Conservation (phyloP, 805 yeast species). For the Saccharomycopsis capsularis region DNA sequence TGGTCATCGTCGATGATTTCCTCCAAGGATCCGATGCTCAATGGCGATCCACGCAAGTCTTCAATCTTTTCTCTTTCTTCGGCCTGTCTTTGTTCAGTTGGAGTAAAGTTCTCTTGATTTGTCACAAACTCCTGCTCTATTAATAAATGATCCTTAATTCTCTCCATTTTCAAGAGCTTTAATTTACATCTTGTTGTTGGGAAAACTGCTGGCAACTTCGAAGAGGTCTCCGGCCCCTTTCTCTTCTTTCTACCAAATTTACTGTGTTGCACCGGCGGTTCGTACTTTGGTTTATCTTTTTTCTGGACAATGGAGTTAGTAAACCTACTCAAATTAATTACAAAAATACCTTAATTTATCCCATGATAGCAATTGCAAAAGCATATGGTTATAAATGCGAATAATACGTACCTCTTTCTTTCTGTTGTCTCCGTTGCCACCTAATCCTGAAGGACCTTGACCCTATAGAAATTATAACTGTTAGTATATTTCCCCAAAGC, state of each 20-base stretch:
- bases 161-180: constrained; percentile 83
- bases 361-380: neutral
- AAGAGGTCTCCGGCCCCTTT: constrained; percentile 84
- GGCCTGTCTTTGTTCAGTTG: constrained; percentile 92
- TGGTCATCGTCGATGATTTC: constrained; percentile 98
- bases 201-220: constrained; percentile 76
- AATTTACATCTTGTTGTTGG: constrained; percentile 93
- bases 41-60: constrained; percentile 92
- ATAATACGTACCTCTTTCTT: constrained; percentile 41
- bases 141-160: constrained; percentile 92
- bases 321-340: neutral
- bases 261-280: constrained; percentile 89
- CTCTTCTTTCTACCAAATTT: constrained; percentile 88
- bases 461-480: no score
- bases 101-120: constrained; percentile 89
- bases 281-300: constrained; percentile 91
- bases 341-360: no score
- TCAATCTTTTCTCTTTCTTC: constrained; percentile 95
- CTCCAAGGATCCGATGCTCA: constrained; percentile 93
- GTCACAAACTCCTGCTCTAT: constrained; percentile 94
- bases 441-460: constrained; percentile 50
- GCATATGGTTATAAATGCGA: neutral
- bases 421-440: constrained; percentile 38
- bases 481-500: no score
- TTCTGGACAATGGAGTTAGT: constrained; percentile 31